phyloP scores from a whole-genome alignment of 2,329 filamentous ascomycete species.

The Fusarium nelsonii region DNA sequence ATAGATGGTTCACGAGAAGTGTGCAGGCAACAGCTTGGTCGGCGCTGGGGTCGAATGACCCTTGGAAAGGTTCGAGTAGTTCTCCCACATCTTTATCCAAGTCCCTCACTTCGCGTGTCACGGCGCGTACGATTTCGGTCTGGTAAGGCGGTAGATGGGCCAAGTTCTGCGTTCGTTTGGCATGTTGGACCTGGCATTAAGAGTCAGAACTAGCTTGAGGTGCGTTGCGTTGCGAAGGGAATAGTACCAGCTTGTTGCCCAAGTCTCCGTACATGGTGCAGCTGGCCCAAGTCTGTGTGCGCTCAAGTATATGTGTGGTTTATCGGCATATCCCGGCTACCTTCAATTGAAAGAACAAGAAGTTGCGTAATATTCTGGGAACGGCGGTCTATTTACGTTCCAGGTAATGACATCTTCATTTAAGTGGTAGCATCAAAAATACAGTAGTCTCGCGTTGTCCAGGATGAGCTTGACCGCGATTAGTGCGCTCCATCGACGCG shows the following conservation, averaged over 20 bases:
- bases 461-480: constrained; percentile 23
- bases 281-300: constrained; percentile 9
- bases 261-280: constrained; percentile 84
- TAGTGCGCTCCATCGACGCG: constrained; percentile 34
- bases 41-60: constrained; percentile 84
- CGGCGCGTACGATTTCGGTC: constrained; percentile 87
- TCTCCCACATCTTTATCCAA: constrained; percentile 86
- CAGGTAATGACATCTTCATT: constrained; percentile 18
- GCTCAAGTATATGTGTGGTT: not conserved
- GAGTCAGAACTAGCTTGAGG: constrained; percentile 16
- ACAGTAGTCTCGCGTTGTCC: constrained; percentile 26
- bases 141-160: constrained; percentile 90
- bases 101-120: constrained; percentile 92
- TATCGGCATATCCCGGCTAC: constrained; percentile 1
- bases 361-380: not conserved
- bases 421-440: constrained; percentile 15
- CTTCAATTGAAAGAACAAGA: not conserved
- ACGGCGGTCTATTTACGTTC: constrained; percentile 9
- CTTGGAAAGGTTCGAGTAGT: constrained; percentile 84
- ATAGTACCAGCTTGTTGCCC: constrained; percentile 81
- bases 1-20: constrained; percentile 91
- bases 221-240: not conserved
- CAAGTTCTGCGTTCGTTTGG: constrained; percentile 92
- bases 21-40: constrained; percentile 89
- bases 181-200: constrained; percentile 82